Base-by-base conservation (phyloP, 2,329 filamentous ascomycete species). In the Zarea fungicola region DNA sequence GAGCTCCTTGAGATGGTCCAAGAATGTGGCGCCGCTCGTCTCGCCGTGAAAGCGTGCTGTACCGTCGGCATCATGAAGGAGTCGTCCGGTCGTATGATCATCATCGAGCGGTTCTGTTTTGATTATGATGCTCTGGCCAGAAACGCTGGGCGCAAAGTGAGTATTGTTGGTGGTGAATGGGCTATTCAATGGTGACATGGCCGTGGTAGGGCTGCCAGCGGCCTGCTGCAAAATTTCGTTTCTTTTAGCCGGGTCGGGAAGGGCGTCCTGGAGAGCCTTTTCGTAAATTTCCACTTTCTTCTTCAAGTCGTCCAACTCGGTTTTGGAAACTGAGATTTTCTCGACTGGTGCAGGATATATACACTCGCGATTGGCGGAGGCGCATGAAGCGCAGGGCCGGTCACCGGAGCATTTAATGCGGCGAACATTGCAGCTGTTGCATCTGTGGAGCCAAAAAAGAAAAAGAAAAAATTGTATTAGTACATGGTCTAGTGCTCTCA, bases 331-430 rank as follows among this genome's bases (percentile, higher is more conserved):
- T 14, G 65, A 65, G 16, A 76, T 61, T 52, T 73, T 74, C 53
- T 74, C 69, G 31, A 71, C 56, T 5, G 63, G 52, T n/a, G 60
- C 58, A 16, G 75, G 75, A 56, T 77, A 78, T 42, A 70, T 54
- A 58, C 75, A 78, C 9, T 73, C 67, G 49, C 75, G 65, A 26
- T 68, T 65, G 25, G 69, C 62, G 29, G 63, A 63, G 21, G 58
- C 55, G 55, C 75, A 78, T 53, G 75, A 71, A 34, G 59, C 57
- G 56, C 75, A 78, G 0, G 75, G 75, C n/a, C 57, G 60, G 4
- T 74, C 67, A 39, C 75, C 75, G 11, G 73, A 76, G 60, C 75
- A 78, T 55, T 74, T 77, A 58, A 76, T 72, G 50, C 75, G 69
- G 37, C 74, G 70, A 39, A 76, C 58, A 61, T 78, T 78, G 63